These are phyloP conservation scores for Erodium texanum DNA, from an alignment of 441 rosid species.

Conservation along the genomic window DNA sequence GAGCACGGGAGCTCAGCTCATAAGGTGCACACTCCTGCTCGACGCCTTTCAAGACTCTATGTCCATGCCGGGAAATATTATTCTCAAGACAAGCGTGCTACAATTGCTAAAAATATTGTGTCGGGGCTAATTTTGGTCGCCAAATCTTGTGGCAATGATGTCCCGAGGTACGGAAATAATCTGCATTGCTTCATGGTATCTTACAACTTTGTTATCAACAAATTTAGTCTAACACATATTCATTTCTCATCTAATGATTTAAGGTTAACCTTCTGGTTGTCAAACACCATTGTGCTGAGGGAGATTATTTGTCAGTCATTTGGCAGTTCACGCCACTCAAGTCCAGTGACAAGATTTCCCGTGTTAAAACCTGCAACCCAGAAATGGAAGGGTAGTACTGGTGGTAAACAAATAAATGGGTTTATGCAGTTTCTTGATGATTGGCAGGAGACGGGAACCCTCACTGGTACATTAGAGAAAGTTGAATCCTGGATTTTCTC, in stretches of 20 bases:
- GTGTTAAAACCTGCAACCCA: constrained; percentile 23
- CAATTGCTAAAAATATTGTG: constrained; percentile 70
- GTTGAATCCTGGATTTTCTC: constrained; percentile 95
- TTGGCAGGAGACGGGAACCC: constrained; percentile 53
- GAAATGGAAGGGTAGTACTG: constrained; percentile 27
- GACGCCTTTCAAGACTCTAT: constrained; percentile 89
- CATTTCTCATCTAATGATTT: constrained; percentile 12
- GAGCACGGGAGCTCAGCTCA: constrained; percentile 88
- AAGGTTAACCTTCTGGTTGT: constrained; percentile 96
- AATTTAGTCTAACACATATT: constrained; percentile 5
- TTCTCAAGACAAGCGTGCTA: constrained; percentile 49
- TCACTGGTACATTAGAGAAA: constrained; percentile 59
- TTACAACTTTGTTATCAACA: constrained; percentile 12
- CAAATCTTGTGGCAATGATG: constrained; percentile 95
- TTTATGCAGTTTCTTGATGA: constrained; percentile 27
- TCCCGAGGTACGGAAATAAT: constrained; percentile 55
- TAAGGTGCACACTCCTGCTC: constrained; percentile 94
- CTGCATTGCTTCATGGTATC: constrained; percentile 9
- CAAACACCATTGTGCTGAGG: constrained; percentile 72
- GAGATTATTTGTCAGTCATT: constrained; percentile 41
- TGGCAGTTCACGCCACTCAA: constrained; percentile 30
- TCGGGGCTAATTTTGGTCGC: constrained; percentile 76
- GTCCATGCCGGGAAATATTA: constrained; percentile 58
- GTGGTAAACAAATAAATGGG: constrained; percentile 26
- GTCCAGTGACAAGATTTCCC: constrained; percentile 33